These are phyloP conservation scores for Cladosporium cucumerinum DNA, from an alignment of 2,329 filamentous ascomycete genomes.

Conservation along the genomic window DNA sequence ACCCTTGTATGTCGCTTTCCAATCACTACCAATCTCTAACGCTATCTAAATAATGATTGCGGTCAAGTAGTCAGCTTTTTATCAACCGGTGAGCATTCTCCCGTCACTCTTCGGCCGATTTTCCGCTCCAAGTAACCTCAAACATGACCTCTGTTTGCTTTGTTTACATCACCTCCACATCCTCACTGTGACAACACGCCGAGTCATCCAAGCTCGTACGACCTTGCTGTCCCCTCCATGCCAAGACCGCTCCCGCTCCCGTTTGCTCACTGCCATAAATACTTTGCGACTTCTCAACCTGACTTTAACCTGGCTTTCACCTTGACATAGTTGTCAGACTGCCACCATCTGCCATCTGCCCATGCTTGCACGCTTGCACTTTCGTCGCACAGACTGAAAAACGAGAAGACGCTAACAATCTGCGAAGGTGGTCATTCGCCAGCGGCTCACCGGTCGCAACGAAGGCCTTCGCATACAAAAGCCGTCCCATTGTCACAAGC, in stretches of 20 bases:
- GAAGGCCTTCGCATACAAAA: background rate
- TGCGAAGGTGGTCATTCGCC: background rate
- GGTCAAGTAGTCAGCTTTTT: background rate
- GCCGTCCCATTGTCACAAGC: background rate
- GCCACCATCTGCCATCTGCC: background rate
- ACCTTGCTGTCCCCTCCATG: background rate
- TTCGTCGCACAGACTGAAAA: background rate
- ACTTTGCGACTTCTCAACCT: background rate
- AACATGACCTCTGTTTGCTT: background rate
- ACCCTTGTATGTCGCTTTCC: background rate
- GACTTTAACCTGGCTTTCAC: background rate
- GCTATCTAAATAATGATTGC: background rate
- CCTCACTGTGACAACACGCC: background rate
- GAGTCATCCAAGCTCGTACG: background rate
- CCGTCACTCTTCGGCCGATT: background rate
- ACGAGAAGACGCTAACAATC: background rate
- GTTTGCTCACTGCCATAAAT: background rate
- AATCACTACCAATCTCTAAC: background rate
- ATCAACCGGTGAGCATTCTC: background rate
- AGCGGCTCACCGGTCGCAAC: background rate
- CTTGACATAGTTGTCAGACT: background rate
- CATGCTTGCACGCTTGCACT: background rate
- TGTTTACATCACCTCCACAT: background rate
- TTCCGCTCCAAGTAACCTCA: background rate
- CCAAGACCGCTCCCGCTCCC: background rate